These are phyloP conservation scores for Diaporthe ilicicola DNA, from an alignment of 2,329 filamentous ascomycete genomes.

Conservation along the genomic window DNA sequence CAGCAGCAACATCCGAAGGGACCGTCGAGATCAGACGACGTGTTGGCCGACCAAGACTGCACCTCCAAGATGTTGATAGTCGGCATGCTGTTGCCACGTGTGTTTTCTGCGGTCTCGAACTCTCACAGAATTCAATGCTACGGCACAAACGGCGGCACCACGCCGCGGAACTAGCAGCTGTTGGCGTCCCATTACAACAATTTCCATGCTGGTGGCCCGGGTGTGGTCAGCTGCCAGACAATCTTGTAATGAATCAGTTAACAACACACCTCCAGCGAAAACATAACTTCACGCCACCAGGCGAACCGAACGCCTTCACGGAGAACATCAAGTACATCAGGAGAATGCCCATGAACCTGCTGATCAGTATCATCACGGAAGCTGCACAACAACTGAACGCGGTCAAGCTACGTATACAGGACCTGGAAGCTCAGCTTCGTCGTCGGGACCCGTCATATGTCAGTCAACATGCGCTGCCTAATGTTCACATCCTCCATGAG, in stretches of 20 bases:
- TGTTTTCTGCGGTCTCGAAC: constrained; percentile 3
- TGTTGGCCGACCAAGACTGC: background rate
- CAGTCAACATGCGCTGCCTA: constrained; percentile 3
- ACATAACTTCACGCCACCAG: constrained; percentile 7
- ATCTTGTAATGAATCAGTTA: background rate
- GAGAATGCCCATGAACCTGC: background rate
- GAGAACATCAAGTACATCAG: constrained; percentile 10
- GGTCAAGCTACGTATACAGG: constrained; percentile 11
- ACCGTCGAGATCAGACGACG: background rate
- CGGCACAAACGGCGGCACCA: constrained; percentile 13
- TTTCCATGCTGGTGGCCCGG: constrained; percentile 19
- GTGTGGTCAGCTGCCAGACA: background rate
- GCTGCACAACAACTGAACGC: constrained; percentile 15
- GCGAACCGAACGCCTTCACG: constrained; percentile 3
- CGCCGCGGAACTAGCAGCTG: constrained; percentile 20
- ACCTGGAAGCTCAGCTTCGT: constrained; percentile 3
- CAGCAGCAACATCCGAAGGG: background rate
- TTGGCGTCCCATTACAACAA: background rate
- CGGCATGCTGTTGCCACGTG: background rate
- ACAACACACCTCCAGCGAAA: constrained; percentile 19
- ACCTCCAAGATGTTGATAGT: background rate
- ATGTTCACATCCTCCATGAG: background rate
- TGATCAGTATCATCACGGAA: constrained; percentile 3
- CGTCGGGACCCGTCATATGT: background rate
- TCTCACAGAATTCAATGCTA: background rate